These are phyloP conservation scores for Spergularia azorica DNA, from an alignment of 179 eudicot genomes.

Conservation along the genomic window DNA sequence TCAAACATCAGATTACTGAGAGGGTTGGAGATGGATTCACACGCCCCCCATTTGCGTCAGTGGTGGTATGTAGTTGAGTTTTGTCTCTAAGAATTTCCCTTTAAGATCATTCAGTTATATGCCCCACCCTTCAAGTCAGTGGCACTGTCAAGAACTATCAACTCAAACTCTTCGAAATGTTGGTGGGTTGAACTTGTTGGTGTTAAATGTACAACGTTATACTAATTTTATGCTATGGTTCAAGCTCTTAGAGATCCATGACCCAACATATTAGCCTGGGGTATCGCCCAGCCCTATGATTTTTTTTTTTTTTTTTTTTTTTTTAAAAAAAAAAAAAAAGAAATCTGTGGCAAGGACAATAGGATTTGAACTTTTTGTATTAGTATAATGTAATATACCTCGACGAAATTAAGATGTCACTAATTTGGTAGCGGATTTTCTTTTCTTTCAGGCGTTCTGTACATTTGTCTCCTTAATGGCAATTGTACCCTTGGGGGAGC, in stretches of 20 bases:
- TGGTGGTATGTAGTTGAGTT: constrained; percentile 61
- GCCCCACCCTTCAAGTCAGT: not conserved
- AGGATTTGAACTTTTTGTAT: not conserved
- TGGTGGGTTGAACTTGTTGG: no score
- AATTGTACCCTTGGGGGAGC: constrained; percentile 83
- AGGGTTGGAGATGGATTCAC: constrained; percentile 92
- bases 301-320: no score
- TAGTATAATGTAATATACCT: not conserved
- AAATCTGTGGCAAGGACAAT: no score
- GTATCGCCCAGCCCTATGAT: no score
- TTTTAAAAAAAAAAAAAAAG: no score
- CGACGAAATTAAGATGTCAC: not conserved
- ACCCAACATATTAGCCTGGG: no score
- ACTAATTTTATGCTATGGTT: no score
- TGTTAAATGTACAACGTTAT: no score
- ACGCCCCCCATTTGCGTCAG: constrained; percentile 78
- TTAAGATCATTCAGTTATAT: no score
- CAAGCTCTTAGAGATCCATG: no score
- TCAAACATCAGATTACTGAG: constrained; percentile 60
- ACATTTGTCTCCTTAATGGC: constrained; percentile 83
- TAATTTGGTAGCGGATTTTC: constrained; percentile 3
- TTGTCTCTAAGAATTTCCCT: constrained; percentile 8
- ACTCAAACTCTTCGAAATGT: not conserved
- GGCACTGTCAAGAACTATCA: not conserved
- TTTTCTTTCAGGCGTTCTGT: constrained; percentile 70